Base-by-base conservation (phyloP, 441 rosid species). In the Aquilaria agallochum region DNA sequence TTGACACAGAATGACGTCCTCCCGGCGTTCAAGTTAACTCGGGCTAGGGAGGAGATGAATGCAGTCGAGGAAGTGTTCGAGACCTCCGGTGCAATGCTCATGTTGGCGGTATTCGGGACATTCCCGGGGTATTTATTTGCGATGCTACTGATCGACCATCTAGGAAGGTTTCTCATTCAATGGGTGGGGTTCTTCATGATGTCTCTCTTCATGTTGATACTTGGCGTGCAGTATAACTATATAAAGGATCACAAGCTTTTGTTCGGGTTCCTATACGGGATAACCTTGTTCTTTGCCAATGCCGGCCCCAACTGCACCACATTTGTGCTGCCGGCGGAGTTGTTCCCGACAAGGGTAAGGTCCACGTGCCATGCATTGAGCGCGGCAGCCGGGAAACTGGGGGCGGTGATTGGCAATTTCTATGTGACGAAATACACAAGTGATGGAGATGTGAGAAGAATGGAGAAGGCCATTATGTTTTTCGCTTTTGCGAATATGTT, bases 281-380 rank as follows among this genome's bases (percentile, higher is more conserved):
- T 79, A 31, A 79, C 89, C 9, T 84, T 84, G 73, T 84, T 84
- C 77, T 81, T 81, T 31, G 80, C 90, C 9, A 82, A 84, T 65
- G 81, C 78, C 27, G 90, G 87, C 36, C 90, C 90, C 1, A 84
- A 84, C 58, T 78, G 78, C 14, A 84, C 83, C 13, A 84, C 85
- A 33, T 76, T 78, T 40, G 82, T 85, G 0, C 83, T 82, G 56
- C 87, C 87, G 1, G 90, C 87, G 0, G 88, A 78, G 72, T 82
- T 85, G 20, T 85, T 85, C 70, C 88, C 90, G 0, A 80, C 90
- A 2, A 73, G 85, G 67, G 62, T 84, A 20, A 64, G 85, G 68
- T 82, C 85, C 2, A 84, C 87, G 15, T 84, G 85, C 73, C 87
- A 84, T 32, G 90, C 85, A 2, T 78, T 82, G 60, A 78, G 87